phyloP scores from a whole-genome alignment of 768 basidiomycete species.

The Russula griseocarnosa region DNA sequence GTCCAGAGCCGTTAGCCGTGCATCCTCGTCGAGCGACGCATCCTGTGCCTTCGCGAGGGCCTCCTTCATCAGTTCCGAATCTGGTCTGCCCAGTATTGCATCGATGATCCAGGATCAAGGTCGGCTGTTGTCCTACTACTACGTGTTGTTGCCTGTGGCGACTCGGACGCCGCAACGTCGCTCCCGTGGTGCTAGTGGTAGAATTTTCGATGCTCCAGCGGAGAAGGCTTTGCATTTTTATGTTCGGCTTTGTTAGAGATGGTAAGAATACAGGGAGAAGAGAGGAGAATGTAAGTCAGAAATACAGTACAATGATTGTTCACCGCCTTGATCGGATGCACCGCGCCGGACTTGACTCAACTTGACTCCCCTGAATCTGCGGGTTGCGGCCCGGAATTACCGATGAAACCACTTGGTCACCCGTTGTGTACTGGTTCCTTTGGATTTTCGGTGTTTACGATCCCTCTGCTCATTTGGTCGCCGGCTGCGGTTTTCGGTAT shows the following conservation, averaged over 20 bases:
- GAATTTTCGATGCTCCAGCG: conserved; percentile 83
- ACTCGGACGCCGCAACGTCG: conserved; percentile 33
- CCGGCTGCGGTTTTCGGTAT: too few species aligned
- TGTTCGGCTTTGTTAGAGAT: not conserved
- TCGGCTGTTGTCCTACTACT: conserved; percentile 47
- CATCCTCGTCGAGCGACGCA: conserved; percentile 48
- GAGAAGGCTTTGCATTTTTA: conserved; percentile 61
- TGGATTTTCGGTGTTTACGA: too few species aligned
- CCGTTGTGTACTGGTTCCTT: too few species aligned
- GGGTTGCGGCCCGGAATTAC: too few species aligned
- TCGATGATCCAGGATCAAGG: conserved; percentile 82
- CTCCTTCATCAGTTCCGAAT: conserved; percentile 81
- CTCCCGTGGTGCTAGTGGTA: conserved; percentile 21
- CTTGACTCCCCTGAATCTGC: too few species aligned
- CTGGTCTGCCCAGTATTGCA: conserved; percentile 77
- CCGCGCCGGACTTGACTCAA: too few species aligned
- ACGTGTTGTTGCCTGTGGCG: conserved; percentile 32
- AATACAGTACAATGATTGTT: too few species aligned
- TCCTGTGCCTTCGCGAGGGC: conserved; percentile 64
- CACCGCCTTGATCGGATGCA: too few species aligned
- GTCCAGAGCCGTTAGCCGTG: conserved; percentile 68
- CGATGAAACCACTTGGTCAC: too few species aligned
- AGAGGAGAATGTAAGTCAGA: not conserved
- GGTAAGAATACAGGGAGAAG: not conserved
- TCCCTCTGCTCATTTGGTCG: too few species aligned